Base-by-base conservation (phyloP, 306 rosid genomes). In the Quercus mongolica region DNA sequence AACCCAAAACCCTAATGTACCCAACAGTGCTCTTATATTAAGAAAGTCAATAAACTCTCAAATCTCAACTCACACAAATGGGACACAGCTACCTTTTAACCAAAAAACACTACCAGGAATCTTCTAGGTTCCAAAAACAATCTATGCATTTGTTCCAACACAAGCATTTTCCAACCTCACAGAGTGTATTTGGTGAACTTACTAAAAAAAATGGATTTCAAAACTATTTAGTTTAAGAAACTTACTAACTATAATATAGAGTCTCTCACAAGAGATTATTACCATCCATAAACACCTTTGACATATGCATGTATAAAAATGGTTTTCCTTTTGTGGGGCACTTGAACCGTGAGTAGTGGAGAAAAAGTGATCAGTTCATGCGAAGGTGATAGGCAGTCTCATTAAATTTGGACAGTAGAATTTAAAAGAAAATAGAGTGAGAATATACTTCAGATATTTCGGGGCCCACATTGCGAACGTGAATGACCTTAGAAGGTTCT, bases 401-500 rank as follows among this genome's bases (percentile, higher is more conserved):
- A 8, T 41, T 41, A 5, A 59, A 59, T 3, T 59, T 59, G 33
- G 65, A 11, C 6, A 23, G 17, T 59, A n/a, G 4, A 68, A 33
- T 18, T 38, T 33, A 79, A 25, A 75, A 3, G 44, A 11, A 49
- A 33, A 69, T 13, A 63, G 73, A 78, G 33, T 46, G 57, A 56
- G 61, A 73, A 62, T 63, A 52, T 80, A 95, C 99, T 87, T 95
- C 97, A 63, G 99, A 89, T 78, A 92, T 91, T 83, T 95, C 99
- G 76, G 90, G 99, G 15, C 98, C 99, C 71, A 92, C 99, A 78
- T 95, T 95, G 69, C 99, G 94, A 83, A 95, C 97, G 74, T 95
- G 99, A 78, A 95, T 90, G 82, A 95, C 99, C 85, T 95, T 95
- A 14, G 99, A 95, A 79, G 98, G 93, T 76, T 95, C 99, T 64